Conservation (phyloP, 352 stramenopile genomes). For the Globisporangium nodosum region DNA sequence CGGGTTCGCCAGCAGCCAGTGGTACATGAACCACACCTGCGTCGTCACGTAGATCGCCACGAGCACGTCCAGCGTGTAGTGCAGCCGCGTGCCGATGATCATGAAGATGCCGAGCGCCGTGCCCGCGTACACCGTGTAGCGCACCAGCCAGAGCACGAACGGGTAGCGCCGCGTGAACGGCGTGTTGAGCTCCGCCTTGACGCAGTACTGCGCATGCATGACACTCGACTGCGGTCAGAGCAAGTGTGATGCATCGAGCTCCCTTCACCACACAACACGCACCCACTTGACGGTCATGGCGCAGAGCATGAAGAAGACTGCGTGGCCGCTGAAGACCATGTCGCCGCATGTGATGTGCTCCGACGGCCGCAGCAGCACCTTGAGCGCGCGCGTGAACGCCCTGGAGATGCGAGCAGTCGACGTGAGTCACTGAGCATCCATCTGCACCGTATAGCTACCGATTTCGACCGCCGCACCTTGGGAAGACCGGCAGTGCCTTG, state of each 20-base stretch:
- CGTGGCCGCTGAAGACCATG: conserved; percentile 87
- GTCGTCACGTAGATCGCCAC: conserved; percentile 85
- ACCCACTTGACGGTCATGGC: conserved; percentile 78
- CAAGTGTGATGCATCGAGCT: too few relatives aligned
- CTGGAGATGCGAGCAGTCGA: conserved; percentile 20
- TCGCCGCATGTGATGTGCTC: conserved; percentile 87
- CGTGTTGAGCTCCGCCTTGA: conserved; percentile 76
- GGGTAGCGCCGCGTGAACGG: conserved; percentile 74
- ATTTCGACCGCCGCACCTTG: conserved; percentile 37
- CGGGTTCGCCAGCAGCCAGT: conserved; percentile 40
- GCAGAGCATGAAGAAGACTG: conserved; percentile 82
- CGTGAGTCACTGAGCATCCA: neutral
- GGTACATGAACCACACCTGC: conserved; percentile 82
- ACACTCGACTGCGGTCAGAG: neutral
- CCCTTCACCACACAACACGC: neutral
- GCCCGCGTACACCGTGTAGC: conserved; percentile 71
- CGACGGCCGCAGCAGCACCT: conserved; percentile 76
- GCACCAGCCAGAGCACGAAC: conserved; percentile 74
- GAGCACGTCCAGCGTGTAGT: conserved; percentile 86
- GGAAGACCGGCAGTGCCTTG: conserved; percentile 85
- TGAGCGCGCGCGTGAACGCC: conserved; percentile 72
- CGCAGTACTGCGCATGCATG: conserved; percentile 24
- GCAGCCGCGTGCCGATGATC: conserved; percentile 79
- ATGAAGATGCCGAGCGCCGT: conserved; percentile 67
- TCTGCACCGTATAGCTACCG: neutral